Evolutionary conservation across 1,139 yeast genomes (phyloP), one percentile per base, ranked within the genome.

Genomic region (Pichia sp.): DNA sequence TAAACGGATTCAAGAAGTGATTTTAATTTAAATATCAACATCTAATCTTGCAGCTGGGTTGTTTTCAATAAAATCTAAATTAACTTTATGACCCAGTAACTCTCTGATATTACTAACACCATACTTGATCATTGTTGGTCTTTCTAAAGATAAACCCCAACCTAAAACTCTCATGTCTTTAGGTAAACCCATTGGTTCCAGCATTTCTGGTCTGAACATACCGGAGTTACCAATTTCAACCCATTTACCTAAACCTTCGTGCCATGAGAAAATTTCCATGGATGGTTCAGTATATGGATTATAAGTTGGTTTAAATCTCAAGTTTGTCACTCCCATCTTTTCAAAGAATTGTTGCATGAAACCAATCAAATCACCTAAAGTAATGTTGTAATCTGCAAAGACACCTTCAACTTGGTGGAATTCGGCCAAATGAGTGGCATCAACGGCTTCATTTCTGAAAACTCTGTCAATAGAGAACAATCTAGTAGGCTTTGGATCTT

Each of bases 331-430:
- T 63, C 98, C 98, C 98, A 94, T 94, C 71, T 87, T 86, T 49
- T 81, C 80, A 68, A 94, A 94, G 78, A 92, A 94, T 61, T 84
- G 87, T 68, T 92, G 94, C 98, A 94, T 90, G 77, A 94, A 94
- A 38, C 97, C 96, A 67, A 94, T 94, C 66, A 94, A 75, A 64
- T 90, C 97, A 51, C 98, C 98, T 57, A 94, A 73, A 27, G 98
- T 90, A 59, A 92, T 73, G 66, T 88, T 85, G 68, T 87, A 90
- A 62, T 95, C 98, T 36, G 97, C 98, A 65, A 94, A 75, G 46
- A 94, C 98, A 71, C 99, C 99, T 71, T 94, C 99, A 51, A 94
- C 95, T 72, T 94, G 99, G 69, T 92, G 97, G 75, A 94, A 94
- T 71, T 94, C 99, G 29, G 98, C 98, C 68, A 94, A 78, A 68